A percentile compares a stretch with the other conserved stretches of the same genome.
phyloP scores from a whole-genome alignment of 2,329 filamentous ascomycete species.

The Talaromyces sp. region DNA sequence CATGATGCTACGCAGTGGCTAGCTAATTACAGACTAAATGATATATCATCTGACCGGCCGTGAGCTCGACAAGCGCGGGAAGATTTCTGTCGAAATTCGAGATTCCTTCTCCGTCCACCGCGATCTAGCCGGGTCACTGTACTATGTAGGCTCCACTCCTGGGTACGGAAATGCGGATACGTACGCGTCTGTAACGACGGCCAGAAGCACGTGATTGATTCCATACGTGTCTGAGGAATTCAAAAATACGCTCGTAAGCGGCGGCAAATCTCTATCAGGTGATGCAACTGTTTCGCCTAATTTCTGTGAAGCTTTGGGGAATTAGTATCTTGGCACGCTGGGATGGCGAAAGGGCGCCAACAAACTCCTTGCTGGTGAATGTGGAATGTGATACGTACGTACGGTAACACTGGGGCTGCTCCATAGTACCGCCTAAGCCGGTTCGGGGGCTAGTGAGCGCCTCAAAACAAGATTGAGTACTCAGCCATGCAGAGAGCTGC shows the following conservation, averaged over 20 bases:
- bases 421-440: neutral
- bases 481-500: no score
- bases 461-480: constrained; percentile 14
- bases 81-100: neutral
- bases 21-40: neutral
- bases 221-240: neutral
- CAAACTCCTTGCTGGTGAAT: neutral
- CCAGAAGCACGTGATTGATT: neutral
- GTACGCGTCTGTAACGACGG: neutral
- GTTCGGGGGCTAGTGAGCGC: neutral
- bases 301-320: neutral
- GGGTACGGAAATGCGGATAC: neutral
- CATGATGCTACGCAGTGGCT: neutral
- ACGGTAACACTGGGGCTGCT: neutral
- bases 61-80: neutral
- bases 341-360: neutral
- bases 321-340: neutral
- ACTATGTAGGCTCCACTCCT: neutral
- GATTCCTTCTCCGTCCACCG: neutral
- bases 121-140: neutral
- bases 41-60: neutral
- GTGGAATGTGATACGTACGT: neutral
- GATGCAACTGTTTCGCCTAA: neutral
- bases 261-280: neutral
- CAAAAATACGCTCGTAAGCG: neutral